Evolutionary conservation across 495 filamentous ascomycete genomes (phyloP).

Genomic region (Podospora pseudocomata): DNA sequence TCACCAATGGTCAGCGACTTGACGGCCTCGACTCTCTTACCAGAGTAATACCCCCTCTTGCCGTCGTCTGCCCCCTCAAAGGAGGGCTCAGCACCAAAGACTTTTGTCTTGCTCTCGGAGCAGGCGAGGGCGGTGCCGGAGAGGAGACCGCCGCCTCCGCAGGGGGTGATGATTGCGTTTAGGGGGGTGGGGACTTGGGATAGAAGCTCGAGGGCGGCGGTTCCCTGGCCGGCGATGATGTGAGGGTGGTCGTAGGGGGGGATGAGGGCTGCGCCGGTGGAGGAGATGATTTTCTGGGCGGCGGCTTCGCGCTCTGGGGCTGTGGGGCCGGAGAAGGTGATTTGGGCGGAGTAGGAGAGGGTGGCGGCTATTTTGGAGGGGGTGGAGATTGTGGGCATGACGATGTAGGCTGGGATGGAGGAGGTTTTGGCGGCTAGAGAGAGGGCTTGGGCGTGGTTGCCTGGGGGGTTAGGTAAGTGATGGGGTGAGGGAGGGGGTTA

Average conservation of each 20-base stretch:
- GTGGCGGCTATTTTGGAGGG: slow-evolving; percentile 85
- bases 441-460: slow-evolving; percentile 95
- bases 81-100: slow-evolving; percentile 90
- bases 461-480: slow-evolving; percentile 29
- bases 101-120: slow-evolving; percentile 58
- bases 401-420: slow-evolving; percentile 65
- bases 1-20: slow-evolving; percentile 82
- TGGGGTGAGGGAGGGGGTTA: not conserved
- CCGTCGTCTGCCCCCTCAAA: slow-evolving; percentile 85
- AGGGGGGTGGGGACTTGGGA: slow-evolving; percentile 32
- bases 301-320: slow-evolving; percentile 76
- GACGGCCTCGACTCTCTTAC: slow-evolving; percentile 61
- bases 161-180: slow-evolving; percentile 79
- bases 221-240: slow-evolving; percentile 90
- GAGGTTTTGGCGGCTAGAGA: slow-evolving; percentile 72
- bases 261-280: slow-evolving; percentile 71
- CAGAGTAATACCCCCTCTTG: slow-evolving; percentile 59
- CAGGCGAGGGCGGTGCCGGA: slow-evolving; percentile 76
- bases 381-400: slow-evolving; percentile 85
- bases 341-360: slow-evolving; percentile 64
- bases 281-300: slow-evolving; percentile 57
- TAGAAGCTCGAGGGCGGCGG: slow-evolving; percentile 77
- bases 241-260: slow-evolving; percentile 91
- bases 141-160: slow-evolving; percentile 86
- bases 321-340: slow-evolving; percentile 81